Base-by-base conservation (phyloP, 768 basidiomycete species). In the Suillus alpinus region DNA sequence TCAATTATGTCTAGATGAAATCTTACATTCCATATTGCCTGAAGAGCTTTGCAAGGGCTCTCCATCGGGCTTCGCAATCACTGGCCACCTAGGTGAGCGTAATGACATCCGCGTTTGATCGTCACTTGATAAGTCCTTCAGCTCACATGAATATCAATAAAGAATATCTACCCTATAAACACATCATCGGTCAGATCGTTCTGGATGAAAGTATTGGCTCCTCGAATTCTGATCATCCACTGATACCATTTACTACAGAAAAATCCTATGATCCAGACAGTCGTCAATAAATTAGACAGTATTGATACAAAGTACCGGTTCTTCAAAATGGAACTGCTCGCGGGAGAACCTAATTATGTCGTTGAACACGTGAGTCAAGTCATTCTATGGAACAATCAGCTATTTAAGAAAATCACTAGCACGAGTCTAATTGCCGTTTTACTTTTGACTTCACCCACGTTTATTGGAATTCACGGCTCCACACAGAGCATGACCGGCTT, bases 381-480 rank as follows among this genome's bases (percentile, higher is more conserved):
- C 31, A 37, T 12, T 56, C 4, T 43, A 3, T 53, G 55, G 59
- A 5, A 67, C 39, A 16, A 20, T 16, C 37, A 53, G 20, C 36
- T 63, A 26, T 53, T 46, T 52, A 43, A 51, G 23, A 39, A 26
- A 39, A 9, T 23, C 6, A 3, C 16, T 67, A 97, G 95, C 82
- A 82, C 63, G 96, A 99, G 78, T 85, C 88, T 8, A 83, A 86
- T 66, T 98, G 95, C 72, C 80, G 78, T 36, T 98, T 98, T 75
- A 88, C 83, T 1, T 98, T 99, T 68, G 95, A 99, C 72, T 99
- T 98, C 70, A 87, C 90, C 6, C 81, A 87, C 69, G 97, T 98
- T 13, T 99, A 99, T 75, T 99, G 95, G 95, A 99, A 99, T 77
- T 96, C 95, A 16, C 87, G 97, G 40, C 77, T 99, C 39, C 91